These are phyloP conservation scores for Colletotrichum sp. DNA, from an alignment of 2,329 filamentous ascomycete species.

Conservation along the genomic window DNA sequence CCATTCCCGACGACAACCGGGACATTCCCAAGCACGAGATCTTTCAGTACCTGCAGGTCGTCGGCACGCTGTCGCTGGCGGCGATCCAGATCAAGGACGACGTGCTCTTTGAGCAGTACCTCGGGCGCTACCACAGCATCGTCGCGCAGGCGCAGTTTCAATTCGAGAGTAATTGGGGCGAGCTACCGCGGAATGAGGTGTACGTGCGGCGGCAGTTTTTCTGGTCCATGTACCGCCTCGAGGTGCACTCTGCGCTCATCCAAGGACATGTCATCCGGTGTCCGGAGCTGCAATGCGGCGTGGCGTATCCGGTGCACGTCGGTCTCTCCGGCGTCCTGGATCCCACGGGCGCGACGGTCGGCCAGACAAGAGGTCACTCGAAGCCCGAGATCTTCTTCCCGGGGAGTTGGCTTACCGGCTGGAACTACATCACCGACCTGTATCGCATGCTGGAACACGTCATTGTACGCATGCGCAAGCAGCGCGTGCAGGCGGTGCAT, in stretches of 20 bases:
- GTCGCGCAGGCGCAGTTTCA: constrained; percentile 54
- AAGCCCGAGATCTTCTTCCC: background rate
- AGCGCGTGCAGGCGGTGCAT: constrained; percentile 14
- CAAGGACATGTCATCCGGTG: constrained; percentile 38
- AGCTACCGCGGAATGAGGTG: constrained; percentile 45
- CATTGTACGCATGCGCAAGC: constrained; percentile 25
- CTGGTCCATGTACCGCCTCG: constrained; percentile 63
- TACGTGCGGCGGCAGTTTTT: constrained; percentile 36
- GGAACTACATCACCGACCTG: constrained; percentile 63
- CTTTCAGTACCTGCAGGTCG: constrained; percentile 30
- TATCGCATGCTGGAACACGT: constrained; percentile 62
- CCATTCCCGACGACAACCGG: constrained; percentile 14
- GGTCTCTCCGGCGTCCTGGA: constrained; percentile 8
- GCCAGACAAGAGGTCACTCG: background rate
- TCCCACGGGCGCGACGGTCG: background rate
- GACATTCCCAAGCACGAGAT: constrained; percentile 5
- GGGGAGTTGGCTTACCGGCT: constrained; percentile 54
- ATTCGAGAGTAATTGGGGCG: constrained; percentile 59
- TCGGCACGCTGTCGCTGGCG: constrained; percentile 52
- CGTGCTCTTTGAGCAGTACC: constrained; percentile 52
- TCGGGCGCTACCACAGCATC: constrained; percentile 55
- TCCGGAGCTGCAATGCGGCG: constrained; percentile 21
- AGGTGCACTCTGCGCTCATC: constrained; percentile 58
- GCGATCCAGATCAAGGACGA: constrained; percentile 57
- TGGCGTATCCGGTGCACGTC: constrained; percentile 12